Evolutionary conservation across 2,329 filamentous ascomycete genomes (phyloP), one percentile per base, ranked within the genome.

Genomic region (Periconia macrospinosa): DNA sequence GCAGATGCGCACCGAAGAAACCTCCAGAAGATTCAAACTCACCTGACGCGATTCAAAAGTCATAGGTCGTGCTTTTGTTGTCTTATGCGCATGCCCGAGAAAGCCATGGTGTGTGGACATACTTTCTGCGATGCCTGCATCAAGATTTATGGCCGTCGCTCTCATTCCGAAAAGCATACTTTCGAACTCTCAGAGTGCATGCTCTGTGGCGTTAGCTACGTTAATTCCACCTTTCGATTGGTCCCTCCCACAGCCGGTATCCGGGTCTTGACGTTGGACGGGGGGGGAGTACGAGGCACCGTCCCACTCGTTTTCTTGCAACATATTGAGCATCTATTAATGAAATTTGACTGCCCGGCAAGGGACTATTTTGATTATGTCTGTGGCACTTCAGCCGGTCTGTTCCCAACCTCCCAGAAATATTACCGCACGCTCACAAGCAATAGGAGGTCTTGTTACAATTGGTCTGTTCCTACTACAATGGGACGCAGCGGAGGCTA

Each of bases 381-480:
- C 15, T 59, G 49, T 40, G 49, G 56, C 8, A 59, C 49, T 30
- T 59, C 46, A 45, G 47, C 54, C 20, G 46, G 56, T 59, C 47
- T 49, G 33, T 35, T 5, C 27, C 40, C 30, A 46, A n/a, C 15
- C 27, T 45, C 20, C n/a, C n/a, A n/a, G n/a, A n/a, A 20, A 30
- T n/a, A 9, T n/a, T 20, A 33, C 40, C 35, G 20, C 33, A 14
- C 23, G 27, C 30, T 42, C n/a, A 50, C 15, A 33, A 10, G 41
- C n/a, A 42, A 17, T 42, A 71, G 67, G 67, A 45, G 64, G 68
- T 9, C 53, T 69, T 2, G 59, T 72, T 37, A 46, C 54, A 5
- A 61, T 72, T 37, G 59, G 62, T 2, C 46, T 71, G 10, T 71
- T 71, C 47, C 42, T 70, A 3, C 60, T 68, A 50, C 47, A 58